Evolutionary conservation across 345 rosid genomes (phyloP), one percentile per base, ranked within the genome.

Genomic region (Lumnitzera littorea): DNA sequence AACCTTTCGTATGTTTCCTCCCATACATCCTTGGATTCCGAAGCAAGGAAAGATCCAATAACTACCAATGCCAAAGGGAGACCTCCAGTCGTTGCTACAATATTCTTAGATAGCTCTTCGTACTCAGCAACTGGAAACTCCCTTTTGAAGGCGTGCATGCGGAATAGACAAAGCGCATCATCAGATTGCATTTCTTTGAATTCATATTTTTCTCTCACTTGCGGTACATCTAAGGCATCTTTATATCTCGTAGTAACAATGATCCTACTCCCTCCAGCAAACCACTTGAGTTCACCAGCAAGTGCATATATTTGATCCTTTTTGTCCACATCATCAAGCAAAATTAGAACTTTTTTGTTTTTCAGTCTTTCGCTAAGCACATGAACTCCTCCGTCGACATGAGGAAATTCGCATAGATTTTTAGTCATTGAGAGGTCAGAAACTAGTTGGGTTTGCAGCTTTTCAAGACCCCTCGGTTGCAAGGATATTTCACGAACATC

Each of bases 21-120:
- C 68, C 68, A 64, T 12, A 55, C 13, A 0, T 0, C 10, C 20
- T 20, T 16, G 41, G 8, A 15, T 48, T 56, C 47, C 13, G 8
- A 16, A 8, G 1, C 20, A 12, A 63, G 47, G 2, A 25, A 49
- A 1, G 67, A 64, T 1, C 61, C 67, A 1, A 64, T 56, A 12
- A 64, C 47, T 47, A 56, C 67, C 2, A 64, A 5, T 14, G 60
- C 14, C 1, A 60, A 46, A 49, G 63, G 63, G n/a, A 60, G 13
- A 5, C 46, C 54, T 25, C 55, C 63, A 3, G 49, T 50, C 15
- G 41, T 31, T 27, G 46, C 8, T 50, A 50, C 24, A 25, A 60
- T 50, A 4, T 60, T 12, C 14, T 23, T 15, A 12, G 46, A 27
- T 12, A 60, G 25, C 5, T 13, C 15, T 20, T 23, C 52, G 14